Evolutionary conservation across 225 moss, liverwort and hornwort species (phyloP).

Genomic region (Ulota crispa): DNA sequence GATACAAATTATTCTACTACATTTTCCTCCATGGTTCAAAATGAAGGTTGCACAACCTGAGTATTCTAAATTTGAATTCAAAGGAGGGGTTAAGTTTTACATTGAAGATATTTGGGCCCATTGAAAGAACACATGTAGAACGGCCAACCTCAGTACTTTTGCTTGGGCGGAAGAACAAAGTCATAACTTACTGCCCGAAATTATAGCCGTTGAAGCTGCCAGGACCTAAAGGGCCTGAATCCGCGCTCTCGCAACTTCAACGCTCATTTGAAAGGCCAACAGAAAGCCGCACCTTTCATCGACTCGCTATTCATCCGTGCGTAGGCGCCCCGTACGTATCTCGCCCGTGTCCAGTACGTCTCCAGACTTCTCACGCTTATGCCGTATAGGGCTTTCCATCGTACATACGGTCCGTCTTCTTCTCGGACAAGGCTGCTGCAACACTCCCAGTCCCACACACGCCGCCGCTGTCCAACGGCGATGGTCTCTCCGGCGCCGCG

Average conservation of each 20-base stretch:
- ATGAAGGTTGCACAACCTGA: too few species aligned
- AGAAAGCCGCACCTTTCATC: slow-evolving; percentile 10
- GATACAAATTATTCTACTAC: too few species aligned
- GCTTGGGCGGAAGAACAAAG: not conserved
- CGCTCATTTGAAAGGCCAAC: slow-evolving; percentile 24
- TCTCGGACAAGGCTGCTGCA: not conserved
- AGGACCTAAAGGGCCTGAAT: not conserved
- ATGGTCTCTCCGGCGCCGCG: not conserved
- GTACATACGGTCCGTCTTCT: not conserved
- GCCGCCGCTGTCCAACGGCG: not conserved
- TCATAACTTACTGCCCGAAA: not conserved
- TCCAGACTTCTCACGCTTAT: not conserved
- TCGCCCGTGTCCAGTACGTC: not conserved
- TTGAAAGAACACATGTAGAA: too few species aligned
- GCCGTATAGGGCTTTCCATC: rapidly evolving
- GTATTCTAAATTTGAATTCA: too few species aligned
- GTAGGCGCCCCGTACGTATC: not conserved
- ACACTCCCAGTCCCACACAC: not conserved
- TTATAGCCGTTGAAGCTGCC: slow-evolving; percentile 30
- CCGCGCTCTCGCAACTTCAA: not conserved
- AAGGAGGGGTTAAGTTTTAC: too few species aligned
- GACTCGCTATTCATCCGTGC: not conserved
- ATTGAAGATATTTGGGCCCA: too few species aligned
- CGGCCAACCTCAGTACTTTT: too few species aligned
- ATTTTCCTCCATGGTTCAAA: too few species aligned